Conservation (phyloP, 2,329 filamentous ascomycete genomes). For the Pestalotiopsis fici region DNA sequence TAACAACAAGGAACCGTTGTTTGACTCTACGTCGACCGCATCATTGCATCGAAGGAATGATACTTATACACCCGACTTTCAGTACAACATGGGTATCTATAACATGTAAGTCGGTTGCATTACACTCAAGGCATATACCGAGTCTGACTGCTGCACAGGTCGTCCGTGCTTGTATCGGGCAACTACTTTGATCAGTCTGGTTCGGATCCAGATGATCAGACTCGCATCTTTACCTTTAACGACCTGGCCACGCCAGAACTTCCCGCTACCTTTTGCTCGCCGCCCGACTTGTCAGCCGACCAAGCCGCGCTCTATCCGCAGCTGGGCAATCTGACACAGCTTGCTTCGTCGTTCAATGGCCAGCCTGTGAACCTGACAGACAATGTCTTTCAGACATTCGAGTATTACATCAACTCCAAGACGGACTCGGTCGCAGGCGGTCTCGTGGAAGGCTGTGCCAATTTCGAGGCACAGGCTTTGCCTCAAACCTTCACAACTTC, state of each 20-base stretch:
- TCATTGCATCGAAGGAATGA: neutral
- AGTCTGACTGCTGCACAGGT: constrained; percentile 8
- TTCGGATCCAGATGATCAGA: constrained; percentile 13
- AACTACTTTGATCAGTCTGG: constrained; percentile 20
- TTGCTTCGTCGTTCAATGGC: constrained; percentile 12
- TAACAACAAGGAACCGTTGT: constrained; percentile 13
- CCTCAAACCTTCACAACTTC: constrained; percentile 11
- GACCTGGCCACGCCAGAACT: constrained; percentile 15
- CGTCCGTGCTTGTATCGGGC: constrained; percentile 19
- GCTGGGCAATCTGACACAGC: constrained; percentile 2
- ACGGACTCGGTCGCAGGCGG: constrained; percentile 15
- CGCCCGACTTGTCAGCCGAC: constrained; percentile 13
- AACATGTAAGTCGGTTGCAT: constrained; percentile 14
- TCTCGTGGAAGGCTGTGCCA: constrained; percentile 12
- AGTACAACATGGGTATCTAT: constrained; percentile 20
- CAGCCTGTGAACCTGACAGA: constrained; percentile 15
- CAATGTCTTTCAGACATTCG: constrained; percentile 13
- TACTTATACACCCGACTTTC: constrained; percentile 16
- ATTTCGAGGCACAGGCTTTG: constrained; percentile 16
- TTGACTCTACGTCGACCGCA: neutral
- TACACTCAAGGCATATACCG: neutral
- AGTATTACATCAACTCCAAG: constrained; percentile 12
- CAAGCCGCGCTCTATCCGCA: neutral
- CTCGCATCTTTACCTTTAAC: constrained; percentile 17
- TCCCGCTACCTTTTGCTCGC: constrained; percentile 18